A percentile compares a stretch with the other conserved stretches of the same genome.
phyloP scores from a whole-genome alignment of 2,329 filamentous ascomycete species.

The Ampelomyces quisqualis region DNA sequence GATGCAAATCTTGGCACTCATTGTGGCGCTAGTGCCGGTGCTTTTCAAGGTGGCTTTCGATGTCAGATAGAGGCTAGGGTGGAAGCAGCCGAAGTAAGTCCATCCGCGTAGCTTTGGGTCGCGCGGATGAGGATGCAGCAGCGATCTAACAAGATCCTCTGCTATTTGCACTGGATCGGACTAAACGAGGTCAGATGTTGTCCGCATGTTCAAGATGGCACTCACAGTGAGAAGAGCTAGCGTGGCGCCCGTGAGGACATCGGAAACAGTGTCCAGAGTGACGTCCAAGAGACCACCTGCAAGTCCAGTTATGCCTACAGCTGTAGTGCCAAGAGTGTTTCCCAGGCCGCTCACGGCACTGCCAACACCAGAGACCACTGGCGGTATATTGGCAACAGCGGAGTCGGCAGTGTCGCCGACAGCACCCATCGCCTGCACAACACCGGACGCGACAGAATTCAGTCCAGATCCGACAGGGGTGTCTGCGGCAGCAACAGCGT shows the following conservation, averaged over 20 bases:
- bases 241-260: slow-evolving; percentile 1
- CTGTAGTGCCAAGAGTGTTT: background rate
- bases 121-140: slow-evolving; percentile 6
- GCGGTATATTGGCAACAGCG: background rate
- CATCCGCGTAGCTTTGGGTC: slow-evolving; percentile 7
- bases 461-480: background rate
- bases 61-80: background rate
- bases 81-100: slow-evolving; percentile 10
- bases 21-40: background rate
- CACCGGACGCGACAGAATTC: background rate
- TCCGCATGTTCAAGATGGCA: background rate
- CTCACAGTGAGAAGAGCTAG: slow-evolving; percentile 5
- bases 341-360: background rate
- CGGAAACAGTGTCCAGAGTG: background rate
- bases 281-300: slow-evolving; percentile 1
- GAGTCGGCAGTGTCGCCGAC: background rate
- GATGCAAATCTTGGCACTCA: slow-evolving; percentile 6
- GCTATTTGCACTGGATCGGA: background rate
- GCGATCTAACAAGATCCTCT: background rate
- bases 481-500: background rate
- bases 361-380: background rate
- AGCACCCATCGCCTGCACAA: background rate
- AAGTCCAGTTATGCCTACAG: background rate
- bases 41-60: background rate
- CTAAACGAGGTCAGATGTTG: background rate